These are phyloP conservation scores for Gentiana dahurica DNA, from an alignment of 257 asterid species.

Conservation along the genomic window DNA sequence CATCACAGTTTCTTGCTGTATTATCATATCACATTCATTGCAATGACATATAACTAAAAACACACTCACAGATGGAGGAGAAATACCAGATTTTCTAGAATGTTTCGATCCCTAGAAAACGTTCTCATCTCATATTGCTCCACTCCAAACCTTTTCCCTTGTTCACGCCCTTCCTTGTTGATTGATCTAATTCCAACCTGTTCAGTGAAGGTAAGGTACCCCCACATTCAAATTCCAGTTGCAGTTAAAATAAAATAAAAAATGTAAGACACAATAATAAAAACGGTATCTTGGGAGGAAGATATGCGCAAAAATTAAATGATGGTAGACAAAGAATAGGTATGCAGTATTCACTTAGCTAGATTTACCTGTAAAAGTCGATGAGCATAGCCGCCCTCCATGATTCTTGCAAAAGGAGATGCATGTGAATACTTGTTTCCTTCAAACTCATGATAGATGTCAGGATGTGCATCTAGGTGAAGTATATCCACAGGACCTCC, in stretches of 20 bases:
- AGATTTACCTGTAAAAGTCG: conserved; percentile 71
- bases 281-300: conserved; percentile 1
- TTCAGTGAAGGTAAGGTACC: conserved; percentile 13
- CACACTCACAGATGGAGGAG: background rate
- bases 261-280: background rate
- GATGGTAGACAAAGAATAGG: no score
- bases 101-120: conserved; percentile 63
- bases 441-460: conserved; percentile 82
- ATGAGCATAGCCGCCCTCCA: conserved; percentile 99
- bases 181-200: conserved; percentile 98
- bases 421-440: conserved; percentile 97
- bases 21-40: no score
- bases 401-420: conserved; percentile 89
- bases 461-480: conserved; percentile 99
- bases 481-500: conserved; percentile 96
- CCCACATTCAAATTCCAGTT: background rate
- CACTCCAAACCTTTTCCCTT: conserved; percentile 91
- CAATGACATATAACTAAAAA: no score
- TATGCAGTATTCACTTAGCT: conserved; percentile 1
- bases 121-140: conserved; percentile 99
- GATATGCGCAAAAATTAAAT: background rate
- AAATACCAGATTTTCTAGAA: conserved; percentile 74
- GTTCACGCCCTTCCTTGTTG: conserved; percentile 89
- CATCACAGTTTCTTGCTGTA: no score
- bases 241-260: background rate